Conservation (phyloP, 768 basidiomycete genomes). For the Butyriboletus loyo region DNA sequence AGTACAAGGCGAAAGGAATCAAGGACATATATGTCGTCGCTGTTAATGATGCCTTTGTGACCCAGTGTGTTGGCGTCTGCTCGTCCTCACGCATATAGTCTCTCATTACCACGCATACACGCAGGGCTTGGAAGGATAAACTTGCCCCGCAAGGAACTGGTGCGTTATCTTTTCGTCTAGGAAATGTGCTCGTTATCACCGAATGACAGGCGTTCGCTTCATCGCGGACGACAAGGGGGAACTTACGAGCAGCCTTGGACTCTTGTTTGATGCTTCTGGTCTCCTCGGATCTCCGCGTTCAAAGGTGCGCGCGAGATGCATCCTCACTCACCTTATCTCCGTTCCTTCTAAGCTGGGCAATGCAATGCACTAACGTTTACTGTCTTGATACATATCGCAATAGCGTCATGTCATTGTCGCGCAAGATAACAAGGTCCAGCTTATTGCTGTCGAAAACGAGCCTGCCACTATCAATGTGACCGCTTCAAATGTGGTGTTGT, state of each 20-base stretch:
- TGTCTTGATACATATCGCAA: neutral
- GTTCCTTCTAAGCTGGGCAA: neutral
- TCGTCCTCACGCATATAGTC: slow-evolving; percentile 3
- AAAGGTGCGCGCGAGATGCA: slow-evolving; percentile 40
- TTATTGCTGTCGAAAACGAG: slow-evolving; percentile 50
- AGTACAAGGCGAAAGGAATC: slow-evolving; percentile 77
- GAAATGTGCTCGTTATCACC: neutral
- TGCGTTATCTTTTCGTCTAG: slow-evolving; percentile 25
- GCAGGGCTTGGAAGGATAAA: slow-evolving; percentile 65
- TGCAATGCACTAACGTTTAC: neutral
- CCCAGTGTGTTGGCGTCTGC: slow-evolving; percentile 33
- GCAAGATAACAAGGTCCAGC: slow-evolving; percentile 55
- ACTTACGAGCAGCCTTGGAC: slow-evolving; percentile 51
- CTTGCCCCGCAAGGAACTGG: slow-evolving; percentile 56
- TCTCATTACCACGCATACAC: neutral
- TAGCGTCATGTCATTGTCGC: slow-evolving; percentile 57
- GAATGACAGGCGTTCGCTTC: slow-evolving; percentile 48
- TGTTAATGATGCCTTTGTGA: slow-evolving; percentile 80
- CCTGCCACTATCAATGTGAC: slow-evolving; percentile 50
- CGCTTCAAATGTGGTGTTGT: slow-evolving; percentile 46
- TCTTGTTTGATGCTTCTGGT: slow-evolving; percentile 58
- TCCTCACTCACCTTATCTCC: no score
- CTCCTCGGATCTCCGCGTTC: slow-evolving; percentile 66
- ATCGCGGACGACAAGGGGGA: slow-evolving; percentile 67
- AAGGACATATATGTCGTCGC: slow-evolving; percentile 67